Base-by-base conservation (phyloP, 257 asterid genomes). In the Primulina huaijiensis region DNA sequence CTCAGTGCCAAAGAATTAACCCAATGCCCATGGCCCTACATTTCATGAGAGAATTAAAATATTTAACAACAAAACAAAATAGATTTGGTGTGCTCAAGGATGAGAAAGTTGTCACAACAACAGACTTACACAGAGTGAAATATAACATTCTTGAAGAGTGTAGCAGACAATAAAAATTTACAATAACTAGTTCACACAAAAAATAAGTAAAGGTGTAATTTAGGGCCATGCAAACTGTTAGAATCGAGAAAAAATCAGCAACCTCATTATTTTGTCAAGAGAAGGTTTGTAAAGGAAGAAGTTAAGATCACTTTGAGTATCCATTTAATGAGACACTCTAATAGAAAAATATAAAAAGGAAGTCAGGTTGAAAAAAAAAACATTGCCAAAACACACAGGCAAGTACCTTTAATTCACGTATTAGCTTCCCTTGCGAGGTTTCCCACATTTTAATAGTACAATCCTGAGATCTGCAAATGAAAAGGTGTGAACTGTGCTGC, bases 21-120 rank as follows among this genome's bases (percentile, higher is more conserved):
- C 97, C 99, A 94, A 82, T 94, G 97, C 50, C 95, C 97, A 62
- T 94, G 99, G 66, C 99, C 99, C 97, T 91, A 66, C 80, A 77
- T 73, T 37, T 31, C 62, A 73, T 69, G 59, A 65, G 62, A 72
- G 50, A 4, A 58, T 60, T 33, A 33, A 21, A 55, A 69, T 53
- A 43, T 64, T 27, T 38, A 80, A 25, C 12, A 52, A 76, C 34
- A 64, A 25, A 68, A 29, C 43, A 25, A 40, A n/a, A 1, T 27
- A 27, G 30, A 27, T 27, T 61, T 2, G 46, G 64, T 46, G 35
- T 30, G 64, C n/a, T 33, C 17, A 64, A 46, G 66, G 61, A 67
- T 62, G 38, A 69, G 38, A 68, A 27, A 65, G 60, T 65, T 12
- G 72, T 58, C 57, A 62, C 62, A 65, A 71, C 34, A 77, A 38